Evolutionary conservation across 2,329 filamentous ascomycete genomes (phyloP), one percentile per base, ranked within the genome.

Genomic region (Aureobasidium sp.): DNA sequence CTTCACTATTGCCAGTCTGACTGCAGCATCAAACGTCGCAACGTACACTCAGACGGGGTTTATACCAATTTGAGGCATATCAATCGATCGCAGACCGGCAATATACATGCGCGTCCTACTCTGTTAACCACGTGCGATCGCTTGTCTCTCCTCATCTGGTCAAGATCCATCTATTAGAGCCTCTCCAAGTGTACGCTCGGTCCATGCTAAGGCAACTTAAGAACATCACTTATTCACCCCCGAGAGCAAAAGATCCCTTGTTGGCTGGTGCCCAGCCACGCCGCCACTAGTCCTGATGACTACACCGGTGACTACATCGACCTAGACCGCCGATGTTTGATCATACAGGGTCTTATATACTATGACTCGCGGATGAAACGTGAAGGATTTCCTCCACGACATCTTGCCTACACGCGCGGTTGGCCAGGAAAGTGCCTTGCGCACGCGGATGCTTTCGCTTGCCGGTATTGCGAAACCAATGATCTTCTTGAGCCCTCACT

Each of bases 331-430:
- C 8, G 24, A 56, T n/a, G 6, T 49, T n/a, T 17, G 19, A 33
- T 39, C 22, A 56, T 12, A 54, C n/a, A 39, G 39, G 52, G 52
- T 44, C 52, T 37, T 47, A 19, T 35, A 45, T 45, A 35, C 31
- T 40, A 58, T 58, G 54, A 58, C 54, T 58, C 54, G 54, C 42
- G 54, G 42, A n/a, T 58, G 40, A 58, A 58, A 47, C 42, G 29
- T 31, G 29, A 35, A 58, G 54, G 54, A 58, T 58, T 47, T 19
- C 14, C 24, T 44, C 50, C 35, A 39, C 50, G 40, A 27, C 7
- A 22, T 31, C 19, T 35, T 24, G 24, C 50, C 17, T 42, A 45
- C 31, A 15, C 53, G 53, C 53, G 53, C 40, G 40, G 42, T 19
- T 47, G 42, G 5, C 14, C 53, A 14, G 15, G 15, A 58, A 24